Evolutionary conservation across 768 basidiomycete species (phyloP).

Genomic region (Filobasidium floriforme): DNA sequence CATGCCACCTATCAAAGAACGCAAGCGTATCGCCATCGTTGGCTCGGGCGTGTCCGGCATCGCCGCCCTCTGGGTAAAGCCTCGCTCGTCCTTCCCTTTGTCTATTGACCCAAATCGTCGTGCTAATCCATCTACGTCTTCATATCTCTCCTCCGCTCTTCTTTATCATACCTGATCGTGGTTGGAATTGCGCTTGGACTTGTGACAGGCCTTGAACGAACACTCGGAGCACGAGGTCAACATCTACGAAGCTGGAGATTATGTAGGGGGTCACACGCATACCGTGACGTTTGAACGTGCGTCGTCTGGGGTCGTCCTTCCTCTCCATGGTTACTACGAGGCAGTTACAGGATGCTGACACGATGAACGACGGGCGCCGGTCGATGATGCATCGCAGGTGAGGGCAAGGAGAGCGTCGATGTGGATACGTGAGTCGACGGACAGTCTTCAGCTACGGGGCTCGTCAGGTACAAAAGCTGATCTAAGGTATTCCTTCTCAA

Average conservation of each 20-base stretch:
- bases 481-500: not conserved
- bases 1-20: not conserved
- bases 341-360: not conserved
- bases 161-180: too few species aligned
- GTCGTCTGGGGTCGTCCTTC: slow-evolving; percentile 14
- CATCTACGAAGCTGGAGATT: slow-evolving; percentile 60
- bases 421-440: slow-evolving; percentile 61
- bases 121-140: not conserved
- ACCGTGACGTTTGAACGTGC: slow-evolving; percentile 54
- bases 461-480: too few species aligned
- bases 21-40: slow-evolving; percentile 55
- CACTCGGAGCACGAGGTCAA: slow-evolving; percentile 67
- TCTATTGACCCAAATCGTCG: not conserved
- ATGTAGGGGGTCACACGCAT: slow-evolving; percentile 70
- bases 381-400: slow-evolving; percentile 21
- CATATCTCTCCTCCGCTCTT: not conserved
- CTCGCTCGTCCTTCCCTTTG: not conserved
- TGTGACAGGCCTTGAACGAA: slow-evolving; percentile 60
- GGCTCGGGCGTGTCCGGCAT: slow-evolving; percentile 75
- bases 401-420: slow-evolving; percentile 41
- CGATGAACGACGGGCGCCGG: too few species aligned
- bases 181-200: too few species aligned
- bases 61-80: slow-evolving; percentile 63
- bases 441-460: not conserved
- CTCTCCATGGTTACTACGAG: too few species aligned